Base-by-base conservation (phyloP, 768 basidiomycete species). In the Boletus edulis region DNA sequence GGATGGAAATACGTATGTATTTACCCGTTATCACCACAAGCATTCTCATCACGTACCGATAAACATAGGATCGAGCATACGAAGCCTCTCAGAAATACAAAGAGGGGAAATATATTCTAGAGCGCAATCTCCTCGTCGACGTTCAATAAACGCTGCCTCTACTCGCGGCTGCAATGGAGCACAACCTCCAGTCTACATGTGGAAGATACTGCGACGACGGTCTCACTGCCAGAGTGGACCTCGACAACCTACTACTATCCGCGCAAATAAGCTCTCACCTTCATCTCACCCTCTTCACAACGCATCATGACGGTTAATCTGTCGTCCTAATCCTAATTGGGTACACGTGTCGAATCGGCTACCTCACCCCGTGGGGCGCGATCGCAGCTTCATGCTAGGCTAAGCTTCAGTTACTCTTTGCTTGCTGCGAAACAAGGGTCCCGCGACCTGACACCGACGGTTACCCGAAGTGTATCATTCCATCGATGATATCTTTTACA, bases 41-140 rank as follows among this genome's bases (percentile, higher is more conserved):
- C 37, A 7, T 41, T 50, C 57, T 58, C 51, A 49, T 42, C 38
- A 37, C 38, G 29, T 45, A 32, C 51, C 42, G 13, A 48, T 48
- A 18, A 48, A 46, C n/a, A 44, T 65, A 97, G 96, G 96, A 97
- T 71, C 84, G 84, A 53, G 96, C 96, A 15, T 97, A 86, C 68
- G 95, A 98, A 67, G 68, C 79, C 12, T 81, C 85, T 9, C 95
- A 99, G 81, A 92, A 89, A 73, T 99, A 98, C 80, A 99, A 99
- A 70, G 96, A 99, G 76, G 94, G 94, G 68, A 94, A 94, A 78
- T 97, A 84, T 73, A 98, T 99, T 70, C 89, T 99, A 59, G 96
- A 99, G 75, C 87, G 92, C 66, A 91, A 90, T 68, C 80, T 93
- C 65, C 87, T 93, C 65, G 80, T 86, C 62, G 91, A 94, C 66